Percentiles rank a stretch among this genome's conserved stretches.
phyloP scores from a whole-genome alignment of 768 basidiomycete genomes.

The Mycena olivaceomarginata region DNA sequence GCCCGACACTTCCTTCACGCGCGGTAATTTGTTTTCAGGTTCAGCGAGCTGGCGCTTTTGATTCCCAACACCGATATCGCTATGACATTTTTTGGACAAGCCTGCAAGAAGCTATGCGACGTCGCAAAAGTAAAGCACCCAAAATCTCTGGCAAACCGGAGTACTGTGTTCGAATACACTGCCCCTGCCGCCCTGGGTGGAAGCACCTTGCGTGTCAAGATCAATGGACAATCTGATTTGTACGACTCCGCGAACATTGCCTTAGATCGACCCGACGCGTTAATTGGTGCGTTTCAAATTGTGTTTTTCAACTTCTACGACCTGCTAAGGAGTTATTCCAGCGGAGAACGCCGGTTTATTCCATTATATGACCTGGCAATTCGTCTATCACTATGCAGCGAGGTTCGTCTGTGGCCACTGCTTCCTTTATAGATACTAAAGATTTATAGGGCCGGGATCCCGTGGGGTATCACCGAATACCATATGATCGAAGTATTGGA shows the following conservation, averaged over 20 bases:
- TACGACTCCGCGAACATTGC: not conserved
- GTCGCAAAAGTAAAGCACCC: slow-evolving; percentile 2
- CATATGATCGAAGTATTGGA: slow-evolving; percentile 1
- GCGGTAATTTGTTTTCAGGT: not conserved
- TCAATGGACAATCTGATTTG: not conserved
- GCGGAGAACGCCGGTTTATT: slow-evolving; percentile 31
- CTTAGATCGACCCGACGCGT: slow-evolving; percentile 2
- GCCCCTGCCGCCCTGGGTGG: slow-evolving; percentile 12
- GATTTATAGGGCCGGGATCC: slow-evolving; percentile 2
- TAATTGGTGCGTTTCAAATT: slow-evolving; percentile 16
- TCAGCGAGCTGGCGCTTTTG: slow-evolving; percentile 29
- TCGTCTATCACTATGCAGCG: not conserved
- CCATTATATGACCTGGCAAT: slow-evolving; percentile 18
- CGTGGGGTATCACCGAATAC: slow-evolving; percentile 27
- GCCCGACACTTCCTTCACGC: not conserved
- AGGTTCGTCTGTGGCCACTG: not conserved
- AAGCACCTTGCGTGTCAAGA: slow-evolving; percentile 11
- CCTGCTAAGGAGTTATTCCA: not conserved
- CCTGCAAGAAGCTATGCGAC: slow-evolving; percentile 17
- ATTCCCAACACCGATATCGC: slow-evolving; percentile 19
- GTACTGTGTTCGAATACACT: slow-evolving; percentile 6
- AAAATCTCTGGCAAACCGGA: not conserved
- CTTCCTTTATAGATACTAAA: not conserved
- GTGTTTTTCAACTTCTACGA: not conserved
- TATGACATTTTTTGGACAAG: slow-evolving; percentile 20